These are phyloP conservation scores for Solanum sitiens DNA, from an alignment of 257 asterid species.

Conservation along the genomic window DNA sequence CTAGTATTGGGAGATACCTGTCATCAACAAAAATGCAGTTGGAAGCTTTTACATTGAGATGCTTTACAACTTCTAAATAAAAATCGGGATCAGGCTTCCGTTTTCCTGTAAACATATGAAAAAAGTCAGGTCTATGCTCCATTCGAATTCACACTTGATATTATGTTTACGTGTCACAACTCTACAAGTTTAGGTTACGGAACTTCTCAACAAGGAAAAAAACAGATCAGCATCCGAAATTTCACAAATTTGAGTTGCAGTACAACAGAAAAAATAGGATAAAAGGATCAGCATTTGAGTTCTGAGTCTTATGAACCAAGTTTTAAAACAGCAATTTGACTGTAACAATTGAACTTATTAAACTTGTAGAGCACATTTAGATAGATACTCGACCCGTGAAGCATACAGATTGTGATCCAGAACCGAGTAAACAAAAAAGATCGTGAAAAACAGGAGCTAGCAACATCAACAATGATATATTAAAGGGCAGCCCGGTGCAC, in stretches of 20 bases:
- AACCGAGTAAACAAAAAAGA: not conserved
- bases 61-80: constrained; percentile 55
- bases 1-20: constrained; percentile 33
- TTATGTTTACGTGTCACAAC: not conserved
- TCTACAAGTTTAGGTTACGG: not conserved
- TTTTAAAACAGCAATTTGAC: not conserved
- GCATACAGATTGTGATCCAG: not conserved
- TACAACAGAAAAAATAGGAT: not conserved
- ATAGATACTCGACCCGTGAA: not conserved
- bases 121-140: not conserved
- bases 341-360: not conserved
- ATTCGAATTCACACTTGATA: not conserved
- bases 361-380: not conserved
- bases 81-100: constrained; percentile 83
- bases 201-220: not conserved
- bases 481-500: not conserved
- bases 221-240: not conserved
- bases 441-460: not conserved
- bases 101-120: constrained; percentile 46
- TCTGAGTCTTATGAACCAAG: not conserved
- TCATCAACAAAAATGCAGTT: constrained; percentile 76
- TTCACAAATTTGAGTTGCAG: not conserved
- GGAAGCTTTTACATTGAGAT: constrained; percentile 51
- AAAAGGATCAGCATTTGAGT: not conserved
- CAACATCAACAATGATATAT: not conserved